A percentile compares a stretch with the other conserved stretches of the same genome.
phyloP scores from a whole-genome alignment of 305 asterid species.

The Withania somnifera region DNA sequence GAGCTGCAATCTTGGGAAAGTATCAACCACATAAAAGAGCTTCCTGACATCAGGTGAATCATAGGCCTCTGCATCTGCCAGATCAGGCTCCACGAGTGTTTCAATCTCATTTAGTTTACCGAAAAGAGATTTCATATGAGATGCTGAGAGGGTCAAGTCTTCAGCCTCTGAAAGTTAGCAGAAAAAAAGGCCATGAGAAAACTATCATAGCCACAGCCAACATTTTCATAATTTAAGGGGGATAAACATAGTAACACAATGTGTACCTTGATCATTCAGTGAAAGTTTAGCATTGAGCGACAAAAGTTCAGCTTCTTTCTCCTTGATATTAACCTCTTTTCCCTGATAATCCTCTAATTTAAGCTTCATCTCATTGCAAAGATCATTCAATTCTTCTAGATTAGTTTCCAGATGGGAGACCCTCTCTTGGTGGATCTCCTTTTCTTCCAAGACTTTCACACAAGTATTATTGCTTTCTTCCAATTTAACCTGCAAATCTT shows the following conservation, averaged over 20 bases:
- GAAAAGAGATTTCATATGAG: constrained; percentile 52
- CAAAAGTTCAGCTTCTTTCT: constrained; percentile 49
- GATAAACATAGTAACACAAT: constrained; percentile 9
- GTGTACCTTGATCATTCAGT: constrained; percentile 44
- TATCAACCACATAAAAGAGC: constrained; percentile 63
- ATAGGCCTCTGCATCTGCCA: constrained; percentile 27
- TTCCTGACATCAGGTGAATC: constrained; percentile 42
- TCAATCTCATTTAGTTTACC: constrained; percentile 54
- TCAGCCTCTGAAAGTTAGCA: constrained; percentile 46
- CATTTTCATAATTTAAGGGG: background rate
- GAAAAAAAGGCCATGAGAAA: constrained; percentile 5
- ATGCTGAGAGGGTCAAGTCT: constrained; percentile 41
- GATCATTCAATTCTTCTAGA: constrained; percentile 35
- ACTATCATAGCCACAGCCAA: background rate
- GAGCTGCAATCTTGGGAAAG: constrained; percentile 35
- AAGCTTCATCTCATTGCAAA: constrained; percentile 34
- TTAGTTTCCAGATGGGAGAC: constrained; percentile 50
- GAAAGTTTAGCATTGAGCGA: constrained; percentile 27
- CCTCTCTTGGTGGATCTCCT: constrained; percentile 36
- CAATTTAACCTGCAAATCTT: constrained; percentile 42
- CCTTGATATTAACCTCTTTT: constrained; percentile 33
- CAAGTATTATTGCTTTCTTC: constrained; percentile 36
- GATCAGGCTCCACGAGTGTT: constrained; percentile 25
- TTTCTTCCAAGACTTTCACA: constrained; percentile 47
- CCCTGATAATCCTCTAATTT: constrained; percentile 38